Evolutionary conservation across 2,329 filamentous ascomycete species (phyloP), one percentile per base, ranked within the genome.

Genomic region (Colletotrichum shisoi): DNA sequence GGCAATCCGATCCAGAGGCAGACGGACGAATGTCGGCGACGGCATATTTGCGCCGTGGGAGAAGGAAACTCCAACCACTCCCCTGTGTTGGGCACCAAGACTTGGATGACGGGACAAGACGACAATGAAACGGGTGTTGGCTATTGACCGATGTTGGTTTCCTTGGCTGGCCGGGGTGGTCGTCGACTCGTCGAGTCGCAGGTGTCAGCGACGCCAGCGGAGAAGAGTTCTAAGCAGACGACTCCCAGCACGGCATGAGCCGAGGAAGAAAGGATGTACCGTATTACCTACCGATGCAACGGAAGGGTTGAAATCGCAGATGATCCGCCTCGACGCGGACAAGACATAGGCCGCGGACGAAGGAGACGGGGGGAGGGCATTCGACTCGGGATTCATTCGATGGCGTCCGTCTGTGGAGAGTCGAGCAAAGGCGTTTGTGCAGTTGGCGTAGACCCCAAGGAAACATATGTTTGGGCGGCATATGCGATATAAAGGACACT

Each of bases 311-410:
- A 12, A 54, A n/a, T 56, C 31, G 31, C 31, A 34, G 31, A 34
- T 60, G 56, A 27, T 60, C 46, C 62, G 56, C 56, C 24, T 54
- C 19, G 40, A 58, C 8, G 37, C 58, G 58, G 62, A 60, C 62
- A 62, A 60, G 63, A 52, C 42, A 42, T 44, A 56, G 31, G 37
- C 63, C 57, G 57, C 63, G 63, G 63, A 62, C 21, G 63, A 65
- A 42, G 21, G 19, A 60, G 44, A 42, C 27, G 27, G 27, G 27
- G 27, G 27, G 27, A 11, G n/a, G 24, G 27, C 49, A n/a, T 17
- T 17, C 49, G 3, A 52, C 12, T 37, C 3, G 31, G 17, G 49
- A 17, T 34, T 27, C 49, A 27, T 15, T 17, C n/a, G 17, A 27
- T 17, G 48, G 48, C 24, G 39, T 17, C 12, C 15, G 13, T 40